phyloP scores from a whole-genome alignment of 139 green algal species.

The Chlamydomonas sp. region DNA sequence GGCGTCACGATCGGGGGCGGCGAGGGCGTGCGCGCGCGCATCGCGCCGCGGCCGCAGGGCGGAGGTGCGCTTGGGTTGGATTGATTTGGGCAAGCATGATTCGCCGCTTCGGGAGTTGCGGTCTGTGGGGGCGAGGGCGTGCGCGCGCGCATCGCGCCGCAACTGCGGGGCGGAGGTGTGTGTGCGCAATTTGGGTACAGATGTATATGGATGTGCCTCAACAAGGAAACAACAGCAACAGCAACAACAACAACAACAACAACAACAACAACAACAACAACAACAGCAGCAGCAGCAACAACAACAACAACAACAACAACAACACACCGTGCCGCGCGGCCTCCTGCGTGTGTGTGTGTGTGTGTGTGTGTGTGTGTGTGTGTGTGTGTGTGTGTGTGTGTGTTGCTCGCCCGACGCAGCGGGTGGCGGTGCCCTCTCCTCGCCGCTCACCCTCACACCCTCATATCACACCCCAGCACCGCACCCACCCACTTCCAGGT shows the following conservation, averaged over 20 bases:
- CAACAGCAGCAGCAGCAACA: not conserved
- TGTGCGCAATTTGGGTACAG: too few relatives aligned
- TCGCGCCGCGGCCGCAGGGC: not conserved
- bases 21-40: conserved; percentile 14
- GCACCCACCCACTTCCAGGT: too few relatives aligned
- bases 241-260: not conserved
- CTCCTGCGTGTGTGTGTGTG: too few relatives aligned
- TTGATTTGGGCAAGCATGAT: too few relatives aligned
- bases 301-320: not conserved
- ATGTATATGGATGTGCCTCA: too few relatives aligned
- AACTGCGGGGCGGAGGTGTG: not conserved
- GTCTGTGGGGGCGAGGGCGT: conserved; percentile 37
- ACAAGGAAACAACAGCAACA: not conserved
- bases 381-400: too few relatives aligned
- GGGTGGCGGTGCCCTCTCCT: too few relatives aligned
- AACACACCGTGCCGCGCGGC: too few relatives aligned
- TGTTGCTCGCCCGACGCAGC: too few relatives aligned
- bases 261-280: not conserved
- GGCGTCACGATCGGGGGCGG: conserved; percentile 41
- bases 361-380: too few relatives aligned
- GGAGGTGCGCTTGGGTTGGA: conserved; percentile 1
- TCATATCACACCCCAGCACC: not conserved
- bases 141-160: conserved; percentile 3
- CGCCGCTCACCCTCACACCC: too few relatives aligned
- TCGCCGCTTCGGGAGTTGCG: conserved; percentile 16